Evolutionary conservation across 1,284 basidiomycete genomes (phyloP), one percentile per base, ranked within the genome.

Genomic region (Thelephora terrestris): DNA sequence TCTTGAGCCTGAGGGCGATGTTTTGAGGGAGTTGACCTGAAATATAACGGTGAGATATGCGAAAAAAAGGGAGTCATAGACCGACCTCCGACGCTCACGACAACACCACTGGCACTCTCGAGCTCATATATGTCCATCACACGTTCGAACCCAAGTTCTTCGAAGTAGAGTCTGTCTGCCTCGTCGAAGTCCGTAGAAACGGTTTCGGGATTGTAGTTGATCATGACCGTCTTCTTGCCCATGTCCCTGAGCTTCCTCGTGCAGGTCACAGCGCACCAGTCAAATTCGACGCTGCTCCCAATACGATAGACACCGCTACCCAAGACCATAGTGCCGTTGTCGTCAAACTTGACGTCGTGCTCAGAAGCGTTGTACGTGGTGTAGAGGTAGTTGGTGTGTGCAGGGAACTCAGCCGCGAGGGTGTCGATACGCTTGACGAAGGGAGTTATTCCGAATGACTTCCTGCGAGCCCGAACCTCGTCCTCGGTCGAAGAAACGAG

Each of bases 71-170:
- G 47, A 45, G 27, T 27, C 9, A 20, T 44, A 24, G 36, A 37
- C 36, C 29, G 62, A 82, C 94, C 96, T 63, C 96, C 96, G 45
- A 99, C 93, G 58, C 88, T 93, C 58, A 99, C 94, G 54, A 99
- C 83, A 40, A 95, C 91, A 64, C 96, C 96, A 45, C 86, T 78
- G 2, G 96, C 85, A 47, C 80, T 77, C 64, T 99, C 96, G 55
- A 99, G 71, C 68, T 99, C 96, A 66, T 99, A 99, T 58, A 99
- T 99, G 69, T 99, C 96, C 94, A 99, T 97, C 52, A 99, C 94
- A 48, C 94, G 83, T 70, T 99, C 96, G 67, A 82, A 98, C 48
- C 94, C 91, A 50, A 99, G 79, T 66, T 98, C 95, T 67, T 99
- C 96, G 63, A 99, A 99, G 77, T 99, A 99, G 47, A 99, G 73